Evolutionary conservation across 495 filamentous ascomycete species (phyloP), one percentile per base, ranked within the genome.

Genomic region (Pyrenula aspistea): DNA sequence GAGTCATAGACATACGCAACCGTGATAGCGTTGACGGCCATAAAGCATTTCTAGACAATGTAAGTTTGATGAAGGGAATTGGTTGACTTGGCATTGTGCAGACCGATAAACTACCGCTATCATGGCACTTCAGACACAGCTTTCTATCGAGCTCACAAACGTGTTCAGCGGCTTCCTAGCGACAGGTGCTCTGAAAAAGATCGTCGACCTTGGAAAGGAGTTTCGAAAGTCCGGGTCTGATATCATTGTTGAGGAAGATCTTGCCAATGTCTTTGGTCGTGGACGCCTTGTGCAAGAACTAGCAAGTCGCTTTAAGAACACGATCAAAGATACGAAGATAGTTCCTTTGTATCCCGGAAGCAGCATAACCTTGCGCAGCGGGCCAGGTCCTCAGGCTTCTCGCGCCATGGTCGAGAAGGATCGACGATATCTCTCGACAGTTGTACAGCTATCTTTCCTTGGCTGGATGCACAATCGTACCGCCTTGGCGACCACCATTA

Each of bases 381-480:
- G 57, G 12, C 60, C 60, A 25, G 58, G 57, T 21, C 50, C 60
- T 2, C 59, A 57, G 20, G 2, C 60, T 1, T 2, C 8, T 51
- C 54, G 52, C 24, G 60, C 60, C 22, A 56, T 62, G 24, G 31
- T 42, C 31, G 31, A 42, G 15, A 54, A 55, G 36, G 60, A 62
- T 48, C 50, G 23, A n/a, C 47, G 19, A 25, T 62, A 60, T 25
- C 36, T 62, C 24, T 12, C 57, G 12, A 54, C 20, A 15, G 55
- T 62, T 25, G 56, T 62, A 31, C 60, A 62, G 36, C 20, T 62
- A 47, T 62, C 60, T 1, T 57, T 62, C 12, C 60, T 62, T 19
- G 20, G 24, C 22, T 62, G 60, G 60, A 56, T 60, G 48, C 60
- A 62, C 25, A 22, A 54, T 25, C 50, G 52, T 23, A 47, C 49